Percentiles rank a stretch among this genome's conserved stretches.
Evolutionary conservation across 805 yeast species (phyloP).

Genomic region (Kodamaea nitidulidarum): DNA sequence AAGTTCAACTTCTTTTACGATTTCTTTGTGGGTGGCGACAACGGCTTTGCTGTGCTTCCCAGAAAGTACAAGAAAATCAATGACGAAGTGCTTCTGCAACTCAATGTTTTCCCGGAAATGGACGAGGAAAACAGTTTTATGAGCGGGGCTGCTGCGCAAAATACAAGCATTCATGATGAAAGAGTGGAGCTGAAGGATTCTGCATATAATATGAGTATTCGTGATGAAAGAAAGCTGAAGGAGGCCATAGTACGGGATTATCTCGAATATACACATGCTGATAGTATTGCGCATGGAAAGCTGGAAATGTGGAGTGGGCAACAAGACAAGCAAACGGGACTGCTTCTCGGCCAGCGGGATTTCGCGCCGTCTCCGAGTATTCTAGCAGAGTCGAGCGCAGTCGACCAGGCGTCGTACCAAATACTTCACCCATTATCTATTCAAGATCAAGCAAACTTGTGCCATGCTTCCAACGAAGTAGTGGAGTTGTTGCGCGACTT

Average conservation of each 20-base stretch:
- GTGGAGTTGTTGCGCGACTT: conserved; percentile 27
- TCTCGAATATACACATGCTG: too few relatives aligned
- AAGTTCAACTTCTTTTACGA: conserved; percentile 16
- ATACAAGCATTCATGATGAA: too few relatives aligned
- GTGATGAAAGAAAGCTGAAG: too few relatives aligned
- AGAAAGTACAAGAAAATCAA: conserved; percentile 10
- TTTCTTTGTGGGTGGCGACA: conserved; percentile 16
- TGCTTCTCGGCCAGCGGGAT: too few relatives aligned
- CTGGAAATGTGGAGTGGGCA: too few relatives aligned
- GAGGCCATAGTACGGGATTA: too few relatives aligned
- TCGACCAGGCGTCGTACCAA: neutral
- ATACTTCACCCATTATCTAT: conserved; percentile 11
- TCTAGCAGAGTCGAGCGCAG: neutral
- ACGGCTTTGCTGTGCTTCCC: conserved; percentile 17
- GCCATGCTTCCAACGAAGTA: conserved; percentile 15
- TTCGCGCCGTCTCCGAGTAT: neutral
- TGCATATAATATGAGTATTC: too few relatives aligned
- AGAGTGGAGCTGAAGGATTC: too few relatives aligned
- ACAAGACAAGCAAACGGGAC: too few relatives aligned
- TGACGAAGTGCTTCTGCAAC: conserved; percentile 13
- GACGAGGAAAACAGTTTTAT: conserved; percentile 8
- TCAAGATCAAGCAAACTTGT: conserved; percentile 15
- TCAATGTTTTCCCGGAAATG: conserved; percentile 19
- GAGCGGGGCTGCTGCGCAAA: too few relatives aligned
- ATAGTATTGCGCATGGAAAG: too few relatives aligned